Base-by-base conservation (phyloP, 2,329 filamentous ascomycete genomes). In the Colletotrichum falcatum region DNA sequence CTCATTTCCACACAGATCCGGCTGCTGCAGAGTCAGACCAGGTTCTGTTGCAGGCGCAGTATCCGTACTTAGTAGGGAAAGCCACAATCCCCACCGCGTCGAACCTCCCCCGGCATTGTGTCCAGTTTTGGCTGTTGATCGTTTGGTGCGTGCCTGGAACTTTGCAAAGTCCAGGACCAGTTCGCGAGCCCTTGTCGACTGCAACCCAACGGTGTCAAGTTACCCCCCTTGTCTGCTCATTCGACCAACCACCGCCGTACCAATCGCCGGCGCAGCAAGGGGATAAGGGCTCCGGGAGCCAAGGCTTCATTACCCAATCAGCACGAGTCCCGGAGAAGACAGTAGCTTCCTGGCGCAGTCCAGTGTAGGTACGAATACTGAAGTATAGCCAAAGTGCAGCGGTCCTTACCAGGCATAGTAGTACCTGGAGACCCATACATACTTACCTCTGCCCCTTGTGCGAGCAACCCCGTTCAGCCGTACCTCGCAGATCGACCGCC, bases 151-250 rank as follows among this genome's bases (percentile, higher is more conserved):
- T 37, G 49, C 28, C 28, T 54, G 48, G 48, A 20, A 66, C n/a
- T 70, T 61, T 59, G 35, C 35, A 23, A n/a, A n/a, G n/a, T n/a
- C 58, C 48, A 37, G 55, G 23, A 49, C 46, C 23, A 26, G 61
- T 53, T 65, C 54, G 51, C 28, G 30, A 65, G 44, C 54, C 54
- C 61, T 58, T 26, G 66, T 55, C 55, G 54, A 28, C 42, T 66
- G 49, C 39, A 55, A 70, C 56, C 55, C n/a, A 37, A 51, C 30
- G n/a, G 33, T 48, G 28, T 51, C 33, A 23, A 62, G 49, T 28
- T 12, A 7, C 30, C 30, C 46, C 61, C 56, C 39, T 33, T 44
- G 37, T 61, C 44, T 65, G 37, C 61, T 54, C 37, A 54, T 54
- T 64, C 35, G 33, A 37, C 44, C 49, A 48, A 37, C 44, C 49